Conservation (phyloP, 169 alveolate genomes). For the Ichthyophthirius multifiliis region DNA sequence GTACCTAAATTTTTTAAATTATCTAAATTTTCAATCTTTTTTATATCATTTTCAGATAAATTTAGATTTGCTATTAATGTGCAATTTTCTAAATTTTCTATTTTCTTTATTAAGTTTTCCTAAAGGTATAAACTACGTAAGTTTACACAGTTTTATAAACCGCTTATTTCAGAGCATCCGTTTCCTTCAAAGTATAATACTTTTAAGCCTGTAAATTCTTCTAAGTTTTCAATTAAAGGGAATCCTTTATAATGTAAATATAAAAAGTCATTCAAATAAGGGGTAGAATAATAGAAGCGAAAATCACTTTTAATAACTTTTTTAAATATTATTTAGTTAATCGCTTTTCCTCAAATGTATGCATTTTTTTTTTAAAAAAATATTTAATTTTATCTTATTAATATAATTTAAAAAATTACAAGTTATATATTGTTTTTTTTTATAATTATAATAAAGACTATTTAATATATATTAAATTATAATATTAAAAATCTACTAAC, state of each 20-base stretch:
- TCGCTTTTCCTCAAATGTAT: slow-evolving; percentile 25
- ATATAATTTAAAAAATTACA: too few species aligned
- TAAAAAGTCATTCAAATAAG: slow-evolving; percentile 89
- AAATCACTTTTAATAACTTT: slow-evolving; percentile 72
- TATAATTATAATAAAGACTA: too few species aligned
- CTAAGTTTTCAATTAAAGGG: slow-evolving; percentile 84
- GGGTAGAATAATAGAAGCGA: slow-evolving; percentile 85
- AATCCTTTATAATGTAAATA: slow-evolving; percentile 92
- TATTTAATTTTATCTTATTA: too few species aligned
- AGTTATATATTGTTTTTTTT: too few species aligned
- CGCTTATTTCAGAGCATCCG: slow-evolving; percentile 62
- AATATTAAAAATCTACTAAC: too few species aligned
- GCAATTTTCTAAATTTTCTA: slow-evolving; percentile 84
- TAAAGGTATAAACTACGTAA: slow-evolving; percentile 87
- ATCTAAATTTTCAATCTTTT: slow-evolving; percentile 75
- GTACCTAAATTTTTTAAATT: slow-evolving; percentile 34
- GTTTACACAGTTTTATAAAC: slow-evolving; percentile 77
- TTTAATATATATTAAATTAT: too few species aligned
- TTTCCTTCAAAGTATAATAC: slow-evolving; percentile 93
- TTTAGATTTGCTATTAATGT: slow-evolving; percentile 79
- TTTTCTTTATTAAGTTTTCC: slow-evolving; percentile 87
- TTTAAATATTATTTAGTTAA: slow-evolving; percentile 61
- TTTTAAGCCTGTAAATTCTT: slow-evolving; percentile 85
- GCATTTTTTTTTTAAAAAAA: too few species aligned
- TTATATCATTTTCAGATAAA: slow-evolving; percentile 88